Evolutionary conservation across 2,329 filamentous ascomycete species (phyloP), one percentile per base, ranked within the genome.

Genomic region (Paramyrothecium roridum): DNA sequence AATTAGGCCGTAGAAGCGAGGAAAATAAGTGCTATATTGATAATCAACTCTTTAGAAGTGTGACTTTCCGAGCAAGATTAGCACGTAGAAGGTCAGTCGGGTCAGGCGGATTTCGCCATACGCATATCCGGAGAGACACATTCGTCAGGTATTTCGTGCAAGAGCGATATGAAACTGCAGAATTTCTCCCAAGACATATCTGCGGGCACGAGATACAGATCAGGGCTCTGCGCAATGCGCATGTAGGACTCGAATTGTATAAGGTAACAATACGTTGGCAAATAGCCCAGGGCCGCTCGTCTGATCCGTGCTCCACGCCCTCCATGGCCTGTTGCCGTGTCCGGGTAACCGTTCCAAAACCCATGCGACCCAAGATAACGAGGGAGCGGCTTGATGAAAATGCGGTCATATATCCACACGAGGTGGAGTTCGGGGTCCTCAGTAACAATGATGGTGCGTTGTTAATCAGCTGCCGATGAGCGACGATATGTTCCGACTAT

Each of bases 361-460:
- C 60, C 61, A 11, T 63, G 40, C 8, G 67, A 69, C 47, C 68
- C 64, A 10, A 76, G 64, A 54, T 70, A 75, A 11, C 57, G 60
- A 0, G 75, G 74, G 7, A 79, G 59, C 0, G 75, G 76, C 55
- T 77, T 77, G 63, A 78, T 62, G 60, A 71, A 76, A 40, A 78
- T 73, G 12, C 64, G 59, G 52, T 72, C 64, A 55, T 71, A 63
- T 55, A 69, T 65, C 74, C 73, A 77, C 12, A 77, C 66, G 4
- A 78, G 65, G 54, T 78, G 76, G 19, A 78, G 65, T 11, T 70
- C 67, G 1, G 73, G 68, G 34, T 71, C 62, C 57, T 78, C 74
- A 3, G 70, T 70, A 10, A 77, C 60, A 13, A 74, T 53, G 53
- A 79, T 69, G 13, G 67, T 56, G 11, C 76, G 73, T 0, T 66